Evolutionary conservation across 2,329 filamentous ascomycete genomes (phyloP).

Genomic region (Dactylellina sp.): DNA sequence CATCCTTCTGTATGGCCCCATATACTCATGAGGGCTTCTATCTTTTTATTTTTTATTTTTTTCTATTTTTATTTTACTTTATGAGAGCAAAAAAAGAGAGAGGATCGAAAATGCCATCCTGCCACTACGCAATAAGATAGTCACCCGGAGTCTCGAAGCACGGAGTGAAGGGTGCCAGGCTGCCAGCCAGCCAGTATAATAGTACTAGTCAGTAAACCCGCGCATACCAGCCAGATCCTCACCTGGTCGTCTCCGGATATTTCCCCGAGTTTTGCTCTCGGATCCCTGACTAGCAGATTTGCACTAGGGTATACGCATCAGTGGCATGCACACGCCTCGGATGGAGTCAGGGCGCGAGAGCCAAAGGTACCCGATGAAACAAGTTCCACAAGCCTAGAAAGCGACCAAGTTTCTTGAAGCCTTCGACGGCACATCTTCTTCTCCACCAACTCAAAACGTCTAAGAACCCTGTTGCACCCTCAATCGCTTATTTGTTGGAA

Average conservation of each 20-base stretch:
- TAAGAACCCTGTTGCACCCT: background rate
- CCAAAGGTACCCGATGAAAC: background rate
- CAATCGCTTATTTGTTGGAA: slow-evolving; percentile 31
- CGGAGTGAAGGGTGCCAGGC: too few species aligned
- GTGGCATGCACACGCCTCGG: too few species aligned
- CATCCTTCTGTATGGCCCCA: slow-evolving; percentile 44
- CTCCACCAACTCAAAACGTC: slow-evolving; percentile 28
- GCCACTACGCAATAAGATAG: background rate
- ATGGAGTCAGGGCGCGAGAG: too few species aligned
- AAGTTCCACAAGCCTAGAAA: background rate
- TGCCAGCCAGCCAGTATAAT: background rate
- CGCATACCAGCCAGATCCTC: background rate
- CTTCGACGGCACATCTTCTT: background rate
- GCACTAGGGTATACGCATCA: background rate
- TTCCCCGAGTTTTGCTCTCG: background rate
- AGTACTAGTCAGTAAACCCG: background rate
- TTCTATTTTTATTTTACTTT: too few species aligned
- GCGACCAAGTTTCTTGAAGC: background rate
- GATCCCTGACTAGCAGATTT: background rate
- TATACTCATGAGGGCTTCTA: slow-evolving; percentile 10
- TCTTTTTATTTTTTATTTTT: background rate
- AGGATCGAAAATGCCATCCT: background rate
- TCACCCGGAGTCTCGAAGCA: too few species aligned
- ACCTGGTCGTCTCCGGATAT: slow-evolving; percentile 18
- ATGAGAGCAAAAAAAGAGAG: background rate